These are phyloP conservation scores for Dioscorea dumetorum DNA, from an alignment of 106 monocot genomes.

Conservation along the genomic window DNA sequence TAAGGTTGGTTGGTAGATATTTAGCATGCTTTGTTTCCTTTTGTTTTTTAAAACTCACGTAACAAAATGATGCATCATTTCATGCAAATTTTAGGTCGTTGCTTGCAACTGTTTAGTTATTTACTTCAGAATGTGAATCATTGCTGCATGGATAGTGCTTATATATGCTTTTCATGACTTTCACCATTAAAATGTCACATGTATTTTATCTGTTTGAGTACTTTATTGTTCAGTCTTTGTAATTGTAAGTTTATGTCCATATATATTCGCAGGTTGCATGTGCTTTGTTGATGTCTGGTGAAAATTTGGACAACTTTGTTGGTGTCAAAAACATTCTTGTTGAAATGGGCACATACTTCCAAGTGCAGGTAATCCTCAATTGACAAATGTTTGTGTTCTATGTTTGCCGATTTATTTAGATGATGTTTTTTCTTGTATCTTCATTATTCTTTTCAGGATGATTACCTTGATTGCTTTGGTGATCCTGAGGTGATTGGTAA, in stretches of 20 bases:
- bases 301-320: conserved; percentile 63
- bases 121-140: neutral
- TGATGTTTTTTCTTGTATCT: neutral
- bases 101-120: neutral
- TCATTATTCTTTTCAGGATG: conserved; percentile 52
- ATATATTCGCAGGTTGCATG: conserved; percentile 68
- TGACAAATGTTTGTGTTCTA: neutral
- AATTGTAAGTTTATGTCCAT: no score
- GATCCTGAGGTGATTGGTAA: conserved; percentile 95
- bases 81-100: no score
- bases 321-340: conserved; percentile 81
- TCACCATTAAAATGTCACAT: no score
- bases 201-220: no score
- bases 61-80: no score
- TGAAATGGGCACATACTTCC: conserved; percentile 96
- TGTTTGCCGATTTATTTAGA: neutral
- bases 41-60: no score
- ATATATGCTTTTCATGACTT: no score
- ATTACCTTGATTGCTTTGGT: conserved; percentile 93
- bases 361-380: conserved; percentile 66
- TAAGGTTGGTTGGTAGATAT: no score
- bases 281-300: conserved; percentile 84
- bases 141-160: neutral
- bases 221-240: no score
- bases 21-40: no score